phyloP scores from a whole-genome alignment of 139 green algal species.

The Eudorina sp. region DNA sequence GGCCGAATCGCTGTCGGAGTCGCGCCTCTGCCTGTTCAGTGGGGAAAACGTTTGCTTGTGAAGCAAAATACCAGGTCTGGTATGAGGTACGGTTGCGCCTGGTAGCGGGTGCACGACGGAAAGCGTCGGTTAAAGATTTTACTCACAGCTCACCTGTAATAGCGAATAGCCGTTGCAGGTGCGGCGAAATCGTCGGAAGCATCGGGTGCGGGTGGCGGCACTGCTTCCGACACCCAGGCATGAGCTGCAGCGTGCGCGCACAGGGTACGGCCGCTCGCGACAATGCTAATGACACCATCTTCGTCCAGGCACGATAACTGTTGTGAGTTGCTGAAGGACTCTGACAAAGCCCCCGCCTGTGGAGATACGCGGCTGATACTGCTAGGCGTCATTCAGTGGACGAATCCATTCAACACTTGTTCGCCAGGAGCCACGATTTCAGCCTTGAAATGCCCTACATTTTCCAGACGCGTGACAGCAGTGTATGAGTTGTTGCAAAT shows the following conservation, averaged over 20 bases:
- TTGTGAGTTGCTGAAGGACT: neutral
- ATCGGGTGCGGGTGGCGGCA: neutral
- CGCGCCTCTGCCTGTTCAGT: neutral
- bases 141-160: constrained; percentile 5
- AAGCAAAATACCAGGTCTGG: too few species aligned
- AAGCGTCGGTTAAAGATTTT: too few species aligned
- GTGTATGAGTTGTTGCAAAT: too few species aligned
- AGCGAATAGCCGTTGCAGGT: neutral
- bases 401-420: too few species aligned
- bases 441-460: too few species aligned
- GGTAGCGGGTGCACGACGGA: too few species aligned
- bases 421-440: too few species aligned
- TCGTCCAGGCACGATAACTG: neutral
- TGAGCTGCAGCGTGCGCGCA: neutral
- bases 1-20: neutral
- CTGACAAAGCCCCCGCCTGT: neutral
- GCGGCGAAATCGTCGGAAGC: neutral
- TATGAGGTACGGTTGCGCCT: too few species aligned
- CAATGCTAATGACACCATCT: neutral
- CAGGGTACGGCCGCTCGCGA: neutral
- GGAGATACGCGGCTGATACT: neutral
- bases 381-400: constrained; percentile 12
- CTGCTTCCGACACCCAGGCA: constrained; percentile 6
- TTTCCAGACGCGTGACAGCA: too few species aligned
- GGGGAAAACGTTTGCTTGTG: too few species aligned